These are phyloP conservation scores for Cornus florida DNA, from an alignment of 148 eudicot species.

Conservation along the genomic window DNA sequence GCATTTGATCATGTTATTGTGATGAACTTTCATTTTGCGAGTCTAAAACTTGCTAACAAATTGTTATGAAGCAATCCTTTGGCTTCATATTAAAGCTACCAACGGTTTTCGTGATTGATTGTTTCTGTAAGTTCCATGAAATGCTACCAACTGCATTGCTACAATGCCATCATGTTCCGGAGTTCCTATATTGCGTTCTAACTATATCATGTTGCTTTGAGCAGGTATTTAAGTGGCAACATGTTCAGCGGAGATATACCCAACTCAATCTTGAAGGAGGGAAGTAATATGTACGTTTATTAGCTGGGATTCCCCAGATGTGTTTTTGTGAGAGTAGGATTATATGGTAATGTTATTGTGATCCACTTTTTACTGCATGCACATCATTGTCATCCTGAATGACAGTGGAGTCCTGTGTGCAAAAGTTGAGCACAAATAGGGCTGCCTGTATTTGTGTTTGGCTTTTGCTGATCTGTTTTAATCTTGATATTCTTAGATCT, in stretches of 20 bases:
- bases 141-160: neutral
- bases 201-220: constrained; percentile 4
- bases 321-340: neutral
- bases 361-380: neutral
- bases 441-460: neutral
- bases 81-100: too few species aligned
- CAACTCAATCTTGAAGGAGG: constrained; percentile 55
- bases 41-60: neutral
- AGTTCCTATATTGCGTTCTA: neutral
- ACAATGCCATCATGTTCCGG: neutral
- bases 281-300: constrained; percentile 54
- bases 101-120: neutral
- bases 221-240: constrained; percentile 68
- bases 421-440: neutral
- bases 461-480: neutral
- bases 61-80: neutral
- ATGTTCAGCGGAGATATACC: constrained; percentile 64
- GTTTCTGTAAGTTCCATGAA: neutral
- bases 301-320: constrained; percentile 1
- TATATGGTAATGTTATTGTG: neutral
- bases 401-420: neutral
- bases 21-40: too few species aligned
- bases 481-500: neutral
- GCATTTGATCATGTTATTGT: neutral
- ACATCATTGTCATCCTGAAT: neutral